phyloP scores from a whole-genome alignment of 768 basidiomycete species.

The Imleria badia region DNA sequence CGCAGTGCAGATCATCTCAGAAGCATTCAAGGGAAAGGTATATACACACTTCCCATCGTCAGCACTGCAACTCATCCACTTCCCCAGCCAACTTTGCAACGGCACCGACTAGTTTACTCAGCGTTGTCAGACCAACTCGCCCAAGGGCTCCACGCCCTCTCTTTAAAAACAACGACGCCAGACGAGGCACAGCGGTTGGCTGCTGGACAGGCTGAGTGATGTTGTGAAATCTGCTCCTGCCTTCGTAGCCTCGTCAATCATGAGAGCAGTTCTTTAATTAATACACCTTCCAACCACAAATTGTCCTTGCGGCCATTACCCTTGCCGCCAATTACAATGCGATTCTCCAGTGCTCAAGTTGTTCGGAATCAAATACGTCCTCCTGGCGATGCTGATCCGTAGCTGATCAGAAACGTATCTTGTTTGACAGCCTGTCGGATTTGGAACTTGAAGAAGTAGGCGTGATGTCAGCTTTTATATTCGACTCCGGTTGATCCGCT shows the following conservation, averaged over 20 bases:
- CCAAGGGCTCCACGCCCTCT: slow-evolving; percentile 74
- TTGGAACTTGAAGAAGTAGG: not conserved
- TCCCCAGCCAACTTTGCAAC: slow-evolving; percentile 67
- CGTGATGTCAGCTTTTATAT: slow-evolving; percentile 10
- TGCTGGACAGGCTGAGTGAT: slow-evolving; percentile 24
- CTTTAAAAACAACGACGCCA: slow-evolving; percentile 70
- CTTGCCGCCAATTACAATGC: slow-evolving; percentile 14
- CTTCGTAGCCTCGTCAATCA: slow-evolving; percentile 27
- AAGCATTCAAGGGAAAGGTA: slow-evolving; percentile 74
- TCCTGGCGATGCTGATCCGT: slow-evolving; percentile 18
- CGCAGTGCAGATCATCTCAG: slow-evolving; percentile 69
- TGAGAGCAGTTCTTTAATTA: slow-evolving; percentile 31
- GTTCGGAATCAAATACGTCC: slow-evolving; percentile 4
- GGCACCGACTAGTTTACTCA: slow-evolving; percentile 77
- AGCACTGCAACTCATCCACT: slow-evolving; percentile 12
- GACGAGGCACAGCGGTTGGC: slow-evolving; percentile 41
- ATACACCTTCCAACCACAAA: slow-evolving; percentile 24
- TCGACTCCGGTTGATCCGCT: slow-evolving; percentile 30
- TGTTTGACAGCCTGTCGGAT: slow-evolving; percentile 3
- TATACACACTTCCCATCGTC: slow-evolving; percentile 12
- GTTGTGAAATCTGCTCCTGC: slow-evolving; percentile 19
- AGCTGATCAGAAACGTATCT: slow-evolving; percentile 14
- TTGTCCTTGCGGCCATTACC: slow-evolving; percentile 18
- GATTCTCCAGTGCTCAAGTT: slow-evolving; percentile 19
- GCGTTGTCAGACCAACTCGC: slow-evolving; percentile 70